Evolutionary conservation across 208 protist genomes (phyloP), one percentile per base, ranked within the genome.

Genomic region (Crithidia bombi): DNA sequence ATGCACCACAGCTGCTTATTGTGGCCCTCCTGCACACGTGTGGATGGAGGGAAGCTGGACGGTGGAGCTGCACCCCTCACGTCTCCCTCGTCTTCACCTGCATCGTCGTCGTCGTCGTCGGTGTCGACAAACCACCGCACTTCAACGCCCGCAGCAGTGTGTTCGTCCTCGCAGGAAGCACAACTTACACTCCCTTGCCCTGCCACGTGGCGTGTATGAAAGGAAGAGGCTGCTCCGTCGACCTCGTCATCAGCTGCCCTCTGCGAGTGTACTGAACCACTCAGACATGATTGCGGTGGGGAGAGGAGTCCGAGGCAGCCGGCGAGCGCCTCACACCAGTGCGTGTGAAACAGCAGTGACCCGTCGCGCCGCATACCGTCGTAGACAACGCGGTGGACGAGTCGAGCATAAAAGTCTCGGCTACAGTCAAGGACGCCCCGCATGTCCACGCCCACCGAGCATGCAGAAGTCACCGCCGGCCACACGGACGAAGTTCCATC

Each of bases 281-380:
- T 6, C 21, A 9, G 30, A 58, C 55, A 2, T 47, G 38, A 35
- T 2, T 12, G 50, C 6, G 10, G n/a, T 5, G 57, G 5, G 26
- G 41, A 26, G 25, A 23, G 41, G 2, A 58, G 15, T 5, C 51
- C 36, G 4, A 26, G 44, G 33, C 46, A 52, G 15, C 33, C 35
- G 21, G 41, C 28, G 26, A 76, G 46, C 10, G 32, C 63, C 5
- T 83, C 70, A 57, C 69, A 77, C 70, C 73, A 83, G 58, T 68
- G 76, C 2, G 78, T 82, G 55, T 68, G 59, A 35, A 83, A 84
- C 38, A 77, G 43, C 5, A 87, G 64, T 56, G 41, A 73, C 14
- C 68, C 64, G 21, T 84, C 78, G 3, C 82, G 65, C 30, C 28
- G 58, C 57, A 83, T 46, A 4, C 82, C 82, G 28, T 23, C 11